These are phyloP conservation scores for Collybia sordida DNA, from an alignment of 768 basidiomycete species.

Conservation along the genomic window DNA sequence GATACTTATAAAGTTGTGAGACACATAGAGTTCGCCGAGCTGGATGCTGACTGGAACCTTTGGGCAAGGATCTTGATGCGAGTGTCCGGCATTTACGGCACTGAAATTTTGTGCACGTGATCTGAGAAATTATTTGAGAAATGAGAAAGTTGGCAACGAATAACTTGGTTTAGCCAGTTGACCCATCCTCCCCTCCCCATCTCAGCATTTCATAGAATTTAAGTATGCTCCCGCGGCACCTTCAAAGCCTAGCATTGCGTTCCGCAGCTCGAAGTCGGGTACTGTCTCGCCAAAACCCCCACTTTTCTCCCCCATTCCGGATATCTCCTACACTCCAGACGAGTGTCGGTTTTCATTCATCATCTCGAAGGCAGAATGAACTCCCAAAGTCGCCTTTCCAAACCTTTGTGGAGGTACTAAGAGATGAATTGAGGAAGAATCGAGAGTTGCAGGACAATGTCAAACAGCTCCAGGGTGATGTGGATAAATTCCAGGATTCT, in stretches of 20 bases:
- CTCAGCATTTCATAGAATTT: not conserved
- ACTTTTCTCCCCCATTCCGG: constrained; percentile 38
- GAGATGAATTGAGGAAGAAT: constrained; percentile 91
- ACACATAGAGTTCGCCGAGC: no score
- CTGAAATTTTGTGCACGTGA: constrained; percentile 11
- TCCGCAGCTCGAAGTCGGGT: constrained; percentile 29
- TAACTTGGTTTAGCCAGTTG: not conserved
- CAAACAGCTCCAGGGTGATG: constrained; percentile 96
- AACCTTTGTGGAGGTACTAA: constrained; percentile 92
- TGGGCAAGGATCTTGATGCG: no score
- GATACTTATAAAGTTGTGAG: no score
- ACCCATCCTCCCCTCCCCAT: not conserved
- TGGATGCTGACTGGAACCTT: no score
- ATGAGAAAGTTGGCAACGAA: not conserved
- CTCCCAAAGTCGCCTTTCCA: constrained; percentile 90
- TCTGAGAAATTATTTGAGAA: constrained; percentile 13
- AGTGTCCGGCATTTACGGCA: no score
- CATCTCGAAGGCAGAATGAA: constrained; percentile 60
- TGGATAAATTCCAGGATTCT: constrained; percentile 95
- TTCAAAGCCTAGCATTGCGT: constrained; percentile 37
- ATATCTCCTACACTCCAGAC: constrained; percentile 26
- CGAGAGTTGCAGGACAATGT: constrained; percentile 95
- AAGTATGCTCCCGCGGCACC: constrained; percentile 43
- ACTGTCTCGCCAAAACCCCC: constrained; percentile 17
- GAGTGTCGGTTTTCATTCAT: constrained; percentile 61